Conservation (phyloP, 306 rosid genomes). For the Hippophae rhamnoides region DNA sequence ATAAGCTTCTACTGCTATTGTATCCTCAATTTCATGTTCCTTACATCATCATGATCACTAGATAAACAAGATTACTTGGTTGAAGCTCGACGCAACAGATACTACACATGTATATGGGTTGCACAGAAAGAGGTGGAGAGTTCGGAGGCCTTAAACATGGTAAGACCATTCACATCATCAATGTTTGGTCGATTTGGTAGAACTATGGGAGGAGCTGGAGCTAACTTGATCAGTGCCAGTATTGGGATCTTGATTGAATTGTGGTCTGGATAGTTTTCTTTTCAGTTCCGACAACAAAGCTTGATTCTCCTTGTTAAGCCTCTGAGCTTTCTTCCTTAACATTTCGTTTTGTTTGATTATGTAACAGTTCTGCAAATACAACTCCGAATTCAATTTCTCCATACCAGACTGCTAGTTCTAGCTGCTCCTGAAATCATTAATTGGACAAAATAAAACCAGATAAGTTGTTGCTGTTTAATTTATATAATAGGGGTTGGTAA, state of each 20-base stretch:
- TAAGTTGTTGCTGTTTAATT: neutral
- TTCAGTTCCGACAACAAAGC: slow-evolving; percentile 25
- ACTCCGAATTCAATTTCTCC: slow-evolving; percentile 26
- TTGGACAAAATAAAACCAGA: neutral
- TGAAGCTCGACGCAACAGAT: neutral
- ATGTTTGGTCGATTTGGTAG: slow-evolving; percentile 5
- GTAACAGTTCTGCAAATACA: slow-evolving; percentile 26
- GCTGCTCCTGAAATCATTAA: slow-evolving; percentile 13
- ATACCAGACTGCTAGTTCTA: neutral
- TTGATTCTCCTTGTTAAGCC: slow-evolving; percentile 30
- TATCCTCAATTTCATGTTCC: no score
- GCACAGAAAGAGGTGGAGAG: neutral
- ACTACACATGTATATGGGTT: neutral
- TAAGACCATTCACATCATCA: neutral
- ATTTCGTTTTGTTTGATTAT: slow-evolving; percentile 28
- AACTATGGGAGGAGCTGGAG: slow-evolving; percentile 20
- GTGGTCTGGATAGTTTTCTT: slow-evolving; percentile 14
- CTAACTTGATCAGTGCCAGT: slow-evolving; percentile 10
- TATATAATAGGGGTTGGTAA: no score
- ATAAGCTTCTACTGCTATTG: no score
- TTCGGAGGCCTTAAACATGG: neutral
- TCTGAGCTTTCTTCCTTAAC: slow-evolving; percentile 28
- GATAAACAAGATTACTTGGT: no score
- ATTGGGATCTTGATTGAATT: slow-evolving; percentile 5
- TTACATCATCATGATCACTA: no score